Conservation (phyloP, 2,329 filamentous ascomycete genomes). For the Aspergillus sp. region DNA sequence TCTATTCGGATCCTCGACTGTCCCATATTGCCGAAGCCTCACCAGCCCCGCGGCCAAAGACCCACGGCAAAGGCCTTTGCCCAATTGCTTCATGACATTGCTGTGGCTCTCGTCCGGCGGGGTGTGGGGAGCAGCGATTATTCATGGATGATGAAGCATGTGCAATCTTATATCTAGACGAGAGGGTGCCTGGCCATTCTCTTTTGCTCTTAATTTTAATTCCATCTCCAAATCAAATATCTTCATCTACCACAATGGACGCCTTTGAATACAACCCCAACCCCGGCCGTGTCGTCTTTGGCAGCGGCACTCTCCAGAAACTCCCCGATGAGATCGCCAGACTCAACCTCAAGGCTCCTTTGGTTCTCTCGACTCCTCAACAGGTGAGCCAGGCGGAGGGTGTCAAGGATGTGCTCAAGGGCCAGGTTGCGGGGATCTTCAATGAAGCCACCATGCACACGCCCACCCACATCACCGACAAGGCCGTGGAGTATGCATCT, state of each 20-base stretch:
- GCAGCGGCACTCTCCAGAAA: constrained; percentile 49
- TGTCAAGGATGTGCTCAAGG: constrained; percentile 42
- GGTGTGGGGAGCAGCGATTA: constrained; percentile 13
- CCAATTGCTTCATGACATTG: too few species aligned
- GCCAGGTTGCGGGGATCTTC: constrained; percentile 49
- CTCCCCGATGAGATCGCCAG: constrained; percentile 39
- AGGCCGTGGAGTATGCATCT: constrained; percentile 47
- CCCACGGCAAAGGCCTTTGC: too few species aligned
- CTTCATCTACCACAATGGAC: constrained; percentile 36
- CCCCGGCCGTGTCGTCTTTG: constrained; percentile 53
- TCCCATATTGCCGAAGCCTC: constrained; percentile 4
- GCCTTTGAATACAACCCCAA: constrained; percentile 53
- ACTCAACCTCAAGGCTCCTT: constrained; percentile 46
- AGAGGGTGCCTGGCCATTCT: too few species aligned
- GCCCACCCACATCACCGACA: constrained; percentile 53
- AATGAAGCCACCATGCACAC: constrained; percentile 60
- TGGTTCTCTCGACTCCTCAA: constrained; percentile 54
- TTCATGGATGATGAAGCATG: constrained; percentile 19
- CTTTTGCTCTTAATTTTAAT: too few species aligned
- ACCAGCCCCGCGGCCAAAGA: constrained; percentile 4
- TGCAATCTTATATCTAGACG: neutral
- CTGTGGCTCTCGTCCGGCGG: too few species aligned
- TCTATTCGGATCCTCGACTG: neutral
- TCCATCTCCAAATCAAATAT: neutral
- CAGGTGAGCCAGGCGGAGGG: constrained; percentile 45